Evolutionary conservation across 2,329 filamentous ascomycete species (phyloP).

Genomic region (Colletotrichum spinosum): DNA sequence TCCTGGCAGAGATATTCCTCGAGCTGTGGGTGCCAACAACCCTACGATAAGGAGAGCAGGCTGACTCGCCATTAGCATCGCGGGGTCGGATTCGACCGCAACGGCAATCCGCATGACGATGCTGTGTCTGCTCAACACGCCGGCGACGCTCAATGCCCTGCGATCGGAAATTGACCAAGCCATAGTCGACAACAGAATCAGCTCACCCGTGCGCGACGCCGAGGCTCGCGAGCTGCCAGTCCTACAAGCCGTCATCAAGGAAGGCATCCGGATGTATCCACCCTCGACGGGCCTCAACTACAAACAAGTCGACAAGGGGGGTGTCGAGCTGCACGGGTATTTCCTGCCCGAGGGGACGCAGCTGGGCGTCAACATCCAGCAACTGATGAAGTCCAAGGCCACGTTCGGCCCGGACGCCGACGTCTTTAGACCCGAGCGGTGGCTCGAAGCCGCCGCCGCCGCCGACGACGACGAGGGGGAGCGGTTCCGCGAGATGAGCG

Average conservation of each 20-base stretch:
- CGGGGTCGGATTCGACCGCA: slow-evolving; percentile 51
- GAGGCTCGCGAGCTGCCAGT: slow-evolving; percentile 54
- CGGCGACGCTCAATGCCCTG: slow-evolving; percentile 56
- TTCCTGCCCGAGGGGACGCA: slow-evolving; percentile 51
- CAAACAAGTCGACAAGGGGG: slow-evolving; percentile 58
- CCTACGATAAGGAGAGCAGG: neutral
- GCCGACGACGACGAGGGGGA: slow-evolving; percentile 45
- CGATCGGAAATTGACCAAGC: slow-evolving; percentile 59
- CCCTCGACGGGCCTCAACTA: slow-evolving; percentile 60
- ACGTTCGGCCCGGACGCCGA: slow-evolving; percentile 60
- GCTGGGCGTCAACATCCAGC: slow-evolving; percentile 54
- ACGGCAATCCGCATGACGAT: slow-evolving; percentile 58
- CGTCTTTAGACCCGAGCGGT: slow-evolving; percentile 60
- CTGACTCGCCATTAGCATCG: slow-evolving; percentile 37
- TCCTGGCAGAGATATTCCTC: slow-evolving; percentile 42
- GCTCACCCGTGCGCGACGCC: slow-evolving; percentile 45
- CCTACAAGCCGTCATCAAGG: slow-evolving; percentile 64
- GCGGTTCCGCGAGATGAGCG: slow-evolving; percentile 47
- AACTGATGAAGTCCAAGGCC: slow-evolving; percentile 50
- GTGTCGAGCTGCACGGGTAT: slow-evolving; percentile 50
- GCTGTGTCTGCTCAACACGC: slow-evolving; percentile 63
- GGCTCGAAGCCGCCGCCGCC: slow-evolving; percentile 50
- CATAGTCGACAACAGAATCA: slow-evolving; percentile 21
- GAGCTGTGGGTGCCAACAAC: slow-evolving; percentile 21
- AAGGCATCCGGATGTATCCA: slow-evolving; percentile 63